Evolutionary conservation across 2,329 filamentous ascomycete species (phyloP), one percentile per base, ranked within the genome.

Genomic region (Exophiala sideris): DNA sequence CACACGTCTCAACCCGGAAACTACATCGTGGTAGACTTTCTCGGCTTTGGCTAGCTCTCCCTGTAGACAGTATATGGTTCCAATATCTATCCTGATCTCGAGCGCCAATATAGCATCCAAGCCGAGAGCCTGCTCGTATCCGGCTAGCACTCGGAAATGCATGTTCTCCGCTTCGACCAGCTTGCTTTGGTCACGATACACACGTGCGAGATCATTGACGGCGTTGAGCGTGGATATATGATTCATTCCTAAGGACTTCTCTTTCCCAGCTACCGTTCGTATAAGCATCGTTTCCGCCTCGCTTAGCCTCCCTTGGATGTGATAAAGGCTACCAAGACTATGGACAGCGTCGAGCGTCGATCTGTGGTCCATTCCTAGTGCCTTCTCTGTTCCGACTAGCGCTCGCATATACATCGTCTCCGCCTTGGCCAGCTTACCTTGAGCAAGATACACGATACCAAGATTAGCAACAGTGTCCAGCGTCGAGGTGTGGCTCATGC

Each of bases 271-370:
- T 40, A 68, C 48, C 51, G 59, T 64, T 49, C 56, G 62, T 52
- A 56, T 24, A 42, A 61, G 60, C 57, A 63, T 63, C 44, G 57
- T 34, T 44, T 63, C 64, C 42, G 65, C 62, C 55, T 64, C 56
- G n/a, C 58, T 41, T 10, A 62, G 59, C 59, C 63, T 62, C 29
- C 59, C 60, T 52, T 64, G 63, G 20, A 58, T n/a, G 34, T 0
- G 2, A 46, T 66, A 66, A 42, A 66, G 40, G 45, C n/a, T 10
- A 9, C 61, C 66, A 14, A 68, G 56, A 52, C 62, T 62, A 33
- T 63, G 56, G 34, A 67, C 58, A 12, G 61, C 62, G 18, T 36
- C 11, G 29, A 45, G 18, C 10, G 62, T 66, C 5, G 45, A 59
- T n/a, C 16, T 45, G 52, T 66, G 59, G 39, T 64, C 55, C 20